A percentile compares a stretch with the other conserved stretches of the same genome.
Evolutionary conservation across 345 rosid species (phyloP).

Genomic region (Hibiscus trionum): DNA sequence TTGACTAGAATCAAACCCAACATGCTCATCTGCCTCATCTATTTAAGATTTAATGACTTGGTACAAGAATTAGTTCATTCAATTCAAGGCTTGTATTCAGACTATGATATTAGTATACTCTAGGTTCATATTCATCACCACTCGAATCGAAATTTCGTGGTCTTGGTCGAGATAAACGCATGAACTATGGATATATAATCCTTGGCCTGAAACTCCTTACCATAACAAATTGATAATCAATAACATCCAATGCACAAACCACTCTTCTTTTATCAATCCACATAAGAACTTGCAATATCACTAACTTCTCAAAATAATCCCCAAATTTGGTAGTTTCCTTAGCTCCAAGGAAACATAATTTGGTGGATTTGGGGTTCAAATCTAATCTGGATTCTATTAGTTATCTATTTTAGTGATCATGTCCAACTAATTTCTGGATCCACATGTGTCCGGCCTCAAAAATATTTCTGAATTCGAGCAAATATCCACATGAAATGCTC

Average conservation of each 20-base stretch:
- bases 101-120: neutral
- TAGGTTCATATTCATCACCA: no score
- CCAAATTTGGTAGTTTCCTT: neutral
- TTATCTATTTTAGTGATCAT: no score
- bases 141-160: no score
- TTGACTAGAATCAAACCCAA: neutral
- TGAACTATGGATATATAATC: neutral
- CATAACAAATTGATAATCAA: neutral
- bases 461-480: neutral
- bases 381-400: neutral
- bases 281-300: no score
- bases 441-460: no score
- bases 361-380: neutral
- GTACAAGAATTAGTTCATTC: neutral
- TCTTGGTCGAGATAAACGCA: no score
- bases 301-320: neutral
- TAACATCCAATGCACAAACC: neutral
- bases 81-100: neutral
- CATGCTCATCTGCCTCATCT: neutral
- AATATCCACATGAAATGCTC: neutral
- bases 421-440: no score
- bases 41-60: neutral
- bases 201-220: neutral
- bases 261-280: neutral
- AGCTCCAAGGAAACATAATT: no score